A percentile compares a stretch with the other conserved stretches of the same genome.
phyloP scores from a whole-genome alignment of 2,329 filamentous ascomycete species.

The Pezicula neosporulosa region DNA sequence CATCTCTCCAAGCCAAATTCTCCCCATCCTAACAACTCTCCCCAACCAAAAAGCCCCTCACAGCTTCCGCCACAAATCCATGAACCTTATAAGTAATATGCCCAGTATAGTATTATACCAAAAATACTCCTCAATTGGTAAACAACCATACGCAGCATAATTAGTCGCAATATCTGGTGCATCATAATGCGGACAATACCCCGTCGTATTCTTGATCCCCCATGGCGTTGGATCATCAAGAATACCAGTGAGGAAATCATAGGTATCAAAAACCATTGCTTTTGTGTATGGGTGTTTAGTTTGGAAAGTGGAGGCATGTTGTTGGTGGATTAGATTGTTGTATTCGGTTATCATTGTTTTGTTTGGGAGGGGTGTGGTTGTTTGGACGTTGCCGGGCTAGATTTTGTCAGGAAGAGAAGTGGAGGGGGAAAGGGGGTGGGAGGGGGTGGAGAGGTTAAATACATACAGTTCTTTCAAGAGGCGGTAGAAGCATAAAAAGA shows the following conservation, averaged over 20 bases:
- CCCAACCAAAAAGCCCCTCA: constrained; percentile 15
- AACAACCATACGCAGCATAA: constrained; percentile 41
- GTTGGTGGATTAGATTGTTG: constrained; percentile 32
- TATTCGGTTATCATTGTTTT: constrained; percentile 42
- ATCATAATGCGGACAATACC: constrained; percentile 40
- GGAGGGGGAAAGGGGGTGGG: neutral
- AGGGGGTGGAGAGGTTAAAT: constrained; percentile 11
- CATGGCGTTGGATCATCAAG: constrained; percentile 37
- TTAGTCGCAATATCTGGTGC: constrained; percentile 40
- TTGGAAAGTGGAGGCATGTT: constrained; percentile 10
- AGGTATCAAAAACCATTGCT: constrained; percentile 41
- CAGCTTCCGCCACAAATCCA: constrained; percentile 30
- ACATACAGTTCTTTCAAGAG: constrained; percentile 39
- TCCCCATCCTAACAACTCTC: neutral
- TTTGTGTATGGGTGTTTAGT: constrained; percentile 28
- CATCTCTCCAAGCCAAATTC: too few relatives aligned
- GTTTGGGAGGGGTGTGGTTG: constrained; percentile 36
- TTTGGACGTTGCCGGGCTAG: constrained; percentile 24
- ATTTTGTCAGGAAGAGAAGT: neutral
- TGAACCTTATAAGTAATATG: constrained; percentile 42
- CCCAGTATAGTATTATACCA: constrained; percentile 44
- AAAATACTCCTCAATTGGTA: constrained; percentile 39
- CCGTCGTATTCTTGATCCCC: constrained; percentile 42
- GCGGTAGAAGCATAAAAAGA: constrained; percentile 48
- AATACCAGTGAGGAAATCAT: constrained; percentile 36